Percentiles rank a stretch among this genome's conserved stretches.
Evolutionary conservation across 345 rosid species (phyloP).

Genomic region (Populus euphratica): DNA sequence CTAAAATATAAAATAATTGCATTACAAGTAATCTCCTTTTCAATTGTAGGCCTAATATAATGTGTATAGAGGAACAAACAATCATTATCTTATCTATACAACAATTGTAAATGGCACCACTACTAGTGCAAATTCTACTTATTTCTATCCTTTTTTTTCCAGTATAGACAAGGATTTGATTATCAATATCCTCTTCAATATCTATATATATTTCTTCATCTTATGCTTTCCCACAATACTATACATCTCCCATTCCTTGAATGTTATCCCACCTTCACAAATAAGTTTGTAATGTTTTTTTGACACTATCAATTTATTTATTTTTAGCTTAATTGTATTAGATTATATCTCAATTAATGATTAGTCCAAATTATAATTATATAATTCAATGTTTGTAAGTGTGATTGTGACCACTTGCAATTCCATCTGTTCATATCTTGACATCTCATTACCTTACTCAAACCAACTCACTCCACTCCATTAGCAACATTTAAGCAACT

Average conservation of each 20-base stretch:
- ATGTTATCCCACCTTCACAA: not conserved
- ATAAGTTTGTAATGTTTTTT: no score
- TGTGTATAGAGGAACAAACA: no score
- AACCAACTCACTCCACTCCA: conserved; percentile 9
- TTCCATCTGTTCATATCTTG: conserved; percentile 4
- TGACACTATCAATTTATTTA: no score
- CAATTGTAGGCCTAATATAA: no score
- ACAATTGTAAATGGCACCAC: not conserved
- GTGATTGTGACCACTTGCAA: not conserved
- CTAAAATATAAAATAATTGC: no score
- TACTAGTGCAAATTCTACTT: not conserved
- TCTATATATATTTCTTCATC: not conserved
- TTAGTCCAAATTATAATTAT: no score
- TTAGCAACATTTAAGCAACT: conserved; percentile 1
- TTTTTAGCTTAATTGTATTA: no score
- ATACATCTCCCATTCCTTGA: not conserved
- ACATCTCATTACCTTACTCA: conserved; percentile 7
- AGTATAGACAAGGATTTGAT: conserved; percentile 9
- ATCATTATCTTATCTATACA: no score
- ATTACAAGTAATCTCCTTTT: no score
- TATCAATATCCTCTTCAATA: conserved; percentile 17
- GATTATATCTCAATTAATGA: no score
- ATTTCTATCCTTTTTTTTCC: not conserved
- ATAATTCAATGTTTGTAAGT: conserved; percentile 1
- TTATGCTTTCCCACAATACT: not conserved